Percentiles rank a stretch among this genome's conserved stretches.
These are phyloP conservation scores for Aechmea fasciata DNA, from an alignment of 176 grass and related monocot genomes.

Conservation along the genomic window DNA sequence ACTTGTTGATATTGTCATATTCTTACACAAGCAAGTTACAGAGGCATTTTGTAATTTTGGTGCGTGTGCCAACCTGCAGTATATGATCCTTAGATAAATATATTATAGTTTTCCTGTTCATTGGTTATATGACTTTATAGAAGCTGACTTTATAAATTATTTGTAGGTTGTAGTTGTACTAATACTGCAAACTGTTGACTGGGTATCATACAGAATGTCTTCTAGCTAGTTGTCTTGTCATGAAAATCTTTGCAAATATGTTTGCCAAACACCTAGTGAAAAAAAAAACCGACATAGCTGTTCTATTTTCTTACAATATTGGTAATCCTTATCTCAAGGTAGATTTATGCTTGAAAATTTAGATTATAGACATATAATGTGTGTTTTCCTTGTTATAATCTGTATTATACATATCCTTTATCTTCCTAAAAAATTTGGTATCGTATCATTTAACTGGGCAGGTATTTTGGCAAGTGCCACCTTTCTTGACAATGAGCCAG, in stretches of 20 bases:
- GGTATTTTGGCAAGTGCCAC: constrained; percentile 31
- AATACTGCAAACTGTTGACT: not conserved
- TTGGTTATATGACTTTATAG: not conserved
- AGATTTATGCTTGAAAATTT: not conserved
- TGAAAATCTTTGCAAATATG: not conserved
- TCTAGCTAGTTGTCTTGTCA: not conserved
- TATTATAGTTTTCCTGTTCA: not conserved
- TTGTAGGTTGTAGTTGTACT: not conserved
- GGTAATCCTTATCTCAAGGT: not conserved
- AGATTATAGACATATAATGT: not conserved
- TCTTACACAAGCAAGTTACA: constrained; percentile 61
- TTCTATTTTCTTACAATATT: not conserved
- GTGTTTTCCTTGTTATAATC: not conserved
- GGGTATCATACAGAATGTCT: not conserved
- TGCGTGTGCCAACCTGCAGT: constrained; percentile 17
- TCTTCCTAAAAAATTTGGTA: not conserved
- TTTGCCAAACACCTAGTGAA: not conserved
- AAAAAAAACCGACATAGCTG: not conserved
- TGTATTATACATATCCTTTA: not conserved
- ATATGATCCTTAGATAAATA: not conserved
- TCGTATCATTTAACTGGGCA: not conserved
- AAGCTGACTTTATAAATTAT: not conserved
- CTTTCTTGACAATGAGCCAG: constrained; percentile 23
- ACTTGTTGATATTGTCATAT: constrained; percentile 78
- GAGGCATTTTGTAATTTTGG: constrained; percentile 54